A percentile compares a stretch with the other conserved stretches of the same genome.
These are phyloP conservation scores for Coprinopsis marcescibilis DNA, from an alignment of 768 basidiomycete genomes.

Conservation along the genomic window DNA sequence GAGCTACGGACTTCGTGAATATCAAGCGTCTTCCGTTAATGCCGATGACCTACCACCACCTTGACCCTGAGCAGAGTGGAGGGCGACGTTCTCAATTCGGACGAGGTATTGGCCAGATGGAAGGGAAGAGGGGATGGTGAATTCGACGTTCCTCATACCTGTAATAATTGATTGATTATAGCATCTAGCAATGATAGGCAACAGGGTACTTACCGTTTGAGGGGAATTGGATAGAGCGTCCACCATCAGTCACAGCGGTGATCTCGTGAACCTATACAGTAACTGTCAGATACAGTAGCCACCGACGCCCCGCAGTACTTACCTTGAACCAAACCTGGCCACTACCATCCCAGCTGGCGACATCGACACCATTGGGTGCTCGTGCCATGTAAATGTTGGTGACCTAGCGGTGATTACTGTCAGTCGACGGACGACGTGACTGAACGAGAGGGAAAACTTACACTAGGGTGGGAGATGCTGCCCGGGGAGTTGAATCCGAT, in stretches of 20 bases:
- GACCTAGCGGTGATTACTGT: conserved; percentile 16
- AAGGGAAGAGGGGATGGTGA: conserved; percentile 30
- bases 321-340: conserved; percentile 41
- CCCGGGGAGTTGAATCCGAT: conserved; percentile 37
- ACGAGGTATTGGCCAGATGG: conserved; percentile 35
- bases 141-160: conserved; percentile 19
- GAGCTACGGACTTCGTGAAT: conserved; percentile 13
- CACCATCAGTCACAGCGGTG: conserved; percentile 35
- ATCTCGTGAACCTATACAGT: conserved; percentile 32
- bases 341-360: conserved; percentile 32
- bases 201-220: conserved; percentile 21
- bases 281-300: neutral
- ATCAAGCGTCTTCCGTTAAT: neutral
- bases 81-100: conserved; percentile 35
- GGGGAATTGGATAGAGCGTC: conserved; percentile 33
- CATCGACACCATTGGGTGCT: conserved; percentile 32
- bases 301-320: neutral
- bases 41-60: conserved; percentile 25
- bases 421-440: neutral
- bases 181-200: neutral
- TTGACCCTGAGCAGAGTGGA: conserved; percentile 29
- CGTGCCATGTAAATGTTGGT: conserved; percentile 41
- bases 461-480: conserved; percentile 46
- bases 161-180: neutral
- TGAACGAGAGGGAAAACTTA: conserved; percentile 13